phyloP scores from a whole-genome alignment of 805 yeast genomes.

The Lipomyces orientalis region DNA sequence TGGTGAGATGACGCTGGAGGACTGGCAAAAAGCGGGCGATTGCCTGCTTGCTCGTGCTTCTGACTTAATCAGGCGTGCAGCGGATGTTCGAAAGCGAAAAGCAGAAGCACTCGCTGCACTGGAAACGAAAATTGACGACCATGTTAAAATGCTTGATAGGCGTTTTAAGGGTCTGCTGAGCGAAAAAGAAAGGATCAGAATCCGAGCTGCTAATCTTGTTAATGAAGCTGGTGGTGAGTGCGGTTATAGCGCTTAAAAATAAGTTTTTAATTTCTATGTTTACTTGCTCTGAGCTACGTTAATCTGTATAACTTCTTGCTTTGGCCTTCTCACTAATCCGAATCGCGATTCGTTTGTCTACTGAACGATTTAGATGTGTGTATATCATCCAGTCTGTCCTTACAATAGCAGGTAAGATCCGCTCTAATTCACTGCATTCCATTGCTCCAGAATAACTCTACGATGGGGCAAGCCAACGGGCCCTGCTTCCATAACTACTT shows the following conservation, averaged over 20 bases:
- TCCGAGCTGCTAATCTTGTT: slow-evolving; percentile 11
- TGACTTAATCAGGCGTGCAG: slow-evolving; percentile 13
- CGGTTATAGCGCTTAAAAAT: not conserved
- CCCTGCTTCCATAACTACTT: too few relatives aligned
- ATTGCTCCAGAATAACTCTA: too few relatives aligned
- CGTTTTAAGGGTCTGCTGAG: not conserved
- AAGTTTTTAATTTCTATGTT: not conserved
- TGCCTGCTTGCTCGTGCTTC: slow-evolving; percentile 18
- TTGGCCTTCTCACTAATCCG: not conserved
- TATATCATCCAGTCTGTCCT: not conserved
- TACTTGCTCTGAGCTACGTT: not conserved
- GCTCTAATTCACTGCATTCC: not conserved
- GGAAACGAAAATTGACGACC: slow-evolving; percentile 21
- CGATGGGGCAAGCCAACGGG: too few relatives aligned
- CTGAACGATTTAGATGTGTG: slow-evolving; percentile 1
- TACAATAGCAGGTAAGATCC: not conserved
- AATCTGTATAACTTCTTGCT: not conserved
- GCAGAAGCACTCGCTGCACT: slow-evolving; percentile 21
- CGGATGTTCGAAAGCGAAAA: slow-evolving; percentile 17
- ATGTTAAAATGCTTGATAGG: slow-evolving; percentile 10
- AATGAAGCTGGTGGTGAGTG: slow-evolving; percentile 5
- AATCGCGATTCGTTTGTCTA: not conserved
- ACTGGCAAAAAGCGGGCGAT: slow-evolving; percentile 25
- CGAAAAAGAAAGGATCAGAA: slow-evolving; percentile 24
- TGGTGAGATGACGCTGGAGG: slow-evolving; percentile 30